Conservation (phyloP, 176 grass and related monocot species). For the Lolium multiflorum region DNA sequence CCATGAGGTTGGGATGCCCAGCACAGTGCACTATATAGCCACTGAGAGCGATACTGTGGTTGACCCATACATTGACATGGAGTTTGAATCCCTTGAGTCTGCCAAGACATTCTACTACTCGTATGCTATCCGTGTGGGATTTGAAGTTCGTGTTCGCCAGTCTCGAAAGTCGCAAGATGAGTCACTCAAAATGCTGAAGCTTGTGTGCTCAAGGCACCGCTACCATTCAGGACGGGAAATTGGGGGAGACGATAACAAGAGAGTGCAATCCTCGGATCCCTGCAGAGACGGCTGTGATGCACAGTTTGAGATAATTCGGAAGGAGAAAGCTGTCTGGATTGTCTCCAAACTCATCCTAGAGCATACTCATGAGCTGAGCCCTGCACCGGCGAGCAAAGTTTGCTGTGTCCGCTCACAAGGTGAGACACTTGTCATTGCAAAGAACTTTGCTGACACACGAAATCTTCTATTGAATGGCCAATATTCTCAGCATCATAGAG, state of each 20-base stretch:
- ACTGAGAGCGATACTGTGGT: constrained; percentile 33
- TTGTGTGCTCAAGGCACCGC: constrained; percentile 93
- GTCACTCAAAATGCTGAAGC: constrained; percentile 96
- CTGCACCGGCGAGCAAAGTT: constrained; percentile 66
- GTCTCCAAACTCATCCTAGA: constrained; percentile 89
- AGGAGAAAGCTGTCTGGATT: constrained; percentile 76
- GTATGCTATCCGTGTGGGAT: constrained; percentile 50
- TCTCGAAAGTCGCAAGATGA: constrained; percentile 87
- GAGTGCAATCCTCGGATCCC: constrained; percentile 51
- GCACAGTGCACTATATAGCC: constrained; percentile 34
- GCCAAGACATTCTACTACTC: constrained; percentile 47
- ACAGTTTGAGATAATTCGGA: constrained; percentile 92
- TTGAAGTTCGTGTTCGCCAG: constrained; percentile 88
- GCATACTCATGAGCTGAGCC: constrained; percentile 79
- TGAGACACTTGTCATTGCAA: constrained; percentile 90
- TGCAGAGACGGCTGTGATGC: constrained; percentile 75
- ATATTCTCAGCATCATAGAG: constrained; percentile 57
- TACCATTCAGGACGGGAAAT: constrained; percentile 85
- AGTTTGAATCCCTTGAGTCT: constrained; percentile 76
- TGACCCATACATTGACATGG: constrained; percentile 84
- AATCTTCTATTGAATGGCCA: constrained; percentile 81
- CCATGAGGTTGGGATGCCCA: constrained; percentile 58
- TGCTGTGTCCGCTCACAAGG: constrained; percentile 92
- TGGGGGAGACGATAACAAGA: constrained; percentile 59
- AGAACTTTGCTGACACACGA: constrained; percentile 94